Evolutionary conservation across 345 rosid species (phyloP).

Genomic region (Mercurialis annua): DNA sequence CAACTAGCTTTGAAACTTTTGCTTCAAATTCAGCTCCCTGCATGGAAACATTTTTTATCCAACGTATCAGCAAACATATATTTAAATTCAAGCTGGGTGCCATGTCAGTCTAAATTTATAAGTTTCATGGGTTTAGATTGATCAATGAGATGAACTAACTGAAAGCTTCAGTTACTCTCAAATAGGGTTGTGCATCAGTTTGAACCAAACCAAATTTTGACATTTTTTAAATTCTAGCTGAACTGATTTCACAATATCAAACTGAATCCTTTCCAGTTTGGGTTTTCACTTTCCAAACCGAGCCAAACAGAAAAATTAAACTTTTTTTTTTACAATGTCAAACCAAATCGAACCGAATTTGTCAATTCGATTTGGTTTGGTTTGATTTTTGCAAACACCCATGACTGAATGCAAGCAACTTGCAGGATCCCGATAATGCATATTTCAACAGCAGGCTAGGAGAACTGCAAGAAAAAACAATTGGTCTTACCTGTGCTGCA

Average conservation of each 20-base stretch:
- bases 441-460: not conserved
- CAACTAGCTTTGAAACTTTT: conserved; percentile 85
- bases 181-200: too few species aligned
- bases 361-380: too few species aligned
- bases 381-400: too few species aligned
- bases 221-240: too few species aligned
- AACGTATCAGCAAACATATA: not conserved
- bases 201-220: too few species aligned
- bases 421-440: not conserved
- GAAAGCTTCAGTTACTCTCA: too few species aligned
- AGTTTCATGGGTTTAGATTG: not conserved
- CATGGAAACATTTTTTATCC: conserved; percentile 9
- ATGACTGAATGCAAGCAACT: not conserved
- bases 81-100: not conserved
- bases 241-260: too few species aligned
- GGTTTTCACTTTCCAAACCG: too few species aligned
- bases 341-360: too few species aligned
- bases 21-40: conserved; percentile 86
- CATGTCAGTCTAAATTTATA: not conserved
- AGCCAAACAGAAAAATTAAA: too few species aligned
- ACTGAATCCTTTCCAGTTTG: too few species aligned
- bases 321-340: too few species aligned
- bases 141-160: not conserved
- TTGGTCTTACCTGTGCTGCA: conserved; percentile 39
- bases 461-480: not conserved